A percentile compares a stretch with the other conserved stretches of the same genome.
Conservation (phyloP, 768 basidiomycete species). For the Piloderma croceum region DNA sequence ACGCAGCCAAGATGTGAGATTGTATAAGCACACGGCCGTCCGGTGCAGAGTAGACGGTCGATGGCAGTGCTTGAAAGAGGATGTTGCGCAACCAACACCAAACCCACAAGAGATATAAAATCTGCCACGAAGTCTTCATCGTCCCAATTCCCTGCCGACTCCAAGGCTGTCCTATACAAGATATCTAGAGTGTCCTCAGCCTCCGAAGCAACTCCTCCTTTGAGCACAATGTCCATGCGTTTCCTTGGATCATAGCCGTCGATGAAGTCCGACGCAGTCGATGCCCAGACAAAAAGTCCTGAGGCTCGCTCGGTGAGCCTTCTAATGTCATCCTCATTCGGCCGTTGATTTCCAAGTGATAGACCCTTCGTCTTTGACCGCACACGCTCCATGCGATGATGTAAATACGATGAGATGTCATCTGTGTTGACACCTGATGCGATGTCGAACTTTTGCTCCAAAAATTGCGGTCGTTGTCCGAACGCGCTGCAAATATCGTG, state of each 20-base stretch:
- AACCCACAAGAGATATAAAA: constrained; percentile 27
- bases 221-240: not conserved
- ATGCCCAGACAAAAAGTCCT: constrained; percentile 29
- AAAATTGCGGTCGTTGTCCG: constrained; percentile 7
- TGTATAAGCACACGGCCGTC: constrained; percentile 25
- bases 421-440: not conserved
- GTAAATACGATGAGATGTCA: not conserved
- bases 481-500: constrained; percentile 21
- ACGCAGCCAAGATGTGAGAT: constrained; percentile 21
- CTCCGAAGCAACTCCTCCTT: constrained; percentile 8
- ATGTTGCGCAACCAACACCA: constrained; percentile 24
- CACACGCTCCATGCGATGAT: not conserved
- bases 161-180: constrained; percentile 26
- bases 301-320: constrained; percentile 9
- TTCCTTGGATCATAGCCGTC: constrained; percentile 2
- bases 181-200: constrained; percentile 24
- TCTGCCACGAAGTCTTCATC: constrained; percentile 23
- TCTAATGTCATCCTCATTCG: constrained; percentile 14
- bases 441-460: not conserved
- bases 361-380: not conserved
- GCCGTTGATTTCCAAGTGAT: constrained; percentile 23
- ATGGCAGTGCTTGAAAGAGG: constrained; percentile 21
- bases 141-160: constrained; percentile 25
- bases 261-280: constrained; percentile 16
- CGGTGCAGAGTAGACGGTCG: constrained; percentile 9